phyloP scores from a whole-genome alignment of 257 asterid genomes.

The Nicotiana noctiflora region DNA sequence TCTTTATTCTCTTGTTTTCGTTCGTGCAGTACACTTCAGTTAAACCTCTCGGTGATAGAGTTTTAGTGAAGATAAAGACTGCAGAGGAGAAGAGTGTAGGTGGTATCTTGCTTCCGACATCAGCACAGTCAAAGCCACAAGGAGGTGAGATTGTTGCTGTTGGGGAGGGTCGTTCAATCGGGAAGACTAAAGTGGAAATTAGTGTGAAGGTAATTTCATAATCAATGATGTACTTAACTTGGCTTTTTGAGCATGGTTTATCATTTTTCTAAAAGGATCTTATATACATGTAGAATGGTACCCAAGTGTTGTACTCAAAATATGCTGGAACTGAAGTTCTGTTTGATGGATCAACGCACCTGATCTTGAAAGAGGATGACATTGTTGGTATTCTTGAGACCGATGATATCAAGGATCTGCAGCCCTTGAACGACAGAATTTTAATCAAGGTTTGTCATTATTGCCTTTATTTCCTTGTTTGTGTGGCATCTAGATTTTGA shows the following conservation, averaged over 20 bases:
- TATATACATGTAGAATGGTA: conserved; percentile 49
- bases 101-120: conserved; percentile 78
- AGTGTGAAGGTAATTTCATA: conserved; percentile 51
- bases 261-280: not conserved
- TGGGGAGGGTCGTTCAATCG: conserved; percentile 84
- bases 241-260: not conserved
- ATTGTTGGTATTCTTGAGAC: conserved; percentile 79
- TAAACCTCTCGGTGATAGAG: conserved; percentile 93
- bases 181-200: conserved; percentile 66
- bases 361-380: conserved; percentile 90
- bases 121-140: conserved; percentile 63
- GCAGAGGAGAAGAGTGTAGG: conserved; percentile 88
- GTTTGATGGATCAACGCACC: conserved; percentile 72
- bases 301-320: conserved; percentile 75
- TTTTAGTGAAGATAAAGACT: conserved; percentile 64
- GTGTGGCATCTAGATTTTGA: not conserved
- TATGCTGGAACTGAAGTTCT: conserved; percentile 95
- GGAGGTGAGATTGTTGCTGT: conserved; percentile 96
- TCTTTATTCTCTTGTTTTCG: not conserved
- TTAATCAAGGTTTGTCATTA: conserved; percentile 58
- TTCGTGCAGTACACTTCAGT: conserved; percentile 66
- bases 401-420: conserved; percentile 77
- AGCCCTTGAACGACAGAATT: conserved; percentile 85
- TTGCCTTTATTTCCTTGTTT: not conserved
- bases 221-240: not conserved